Evolutionary conservation across 768 basidiomycete species (phyloP), one percentile per base, ranked within the genome.

Genomic region (Lyophyllum shimeji): DNA sequence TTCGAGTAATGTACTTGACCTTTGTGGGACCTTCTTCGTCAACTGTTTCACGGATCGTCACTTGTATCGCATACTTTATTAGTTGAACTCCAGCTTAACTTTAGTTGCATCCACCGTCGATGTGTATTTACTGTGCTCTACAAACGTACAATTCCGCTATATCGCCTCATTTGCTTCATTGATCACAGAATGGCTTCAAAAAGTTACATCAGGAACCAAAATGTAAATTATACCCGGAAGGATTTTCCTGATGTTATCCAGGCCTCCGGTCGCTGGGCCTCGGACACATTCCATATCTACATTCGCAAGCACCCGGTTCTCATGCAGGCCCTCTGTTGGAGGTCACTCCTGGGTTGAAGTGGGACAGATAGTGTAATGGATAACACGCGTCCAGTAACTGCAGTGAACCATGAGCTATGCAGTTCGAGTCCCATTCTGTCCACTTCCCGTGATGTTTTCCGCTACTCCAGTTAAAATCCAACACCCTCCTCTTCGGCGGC

Each of bases 1-100:
- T 1, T 62, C 61, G 43, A 65, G 61, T 24, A 71, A 56, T 45
- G 65, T 71, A 8, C 63, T 74, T 5, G 46, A 48, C 25, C 27
- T 48, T 11, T 48, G 46, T 31, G n/a, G 9, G 33, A 29, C 24
- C 8, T 48, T 48, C 33, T 48, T 27, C n/a, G 46, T 48, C 4
- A 48, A 48, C 25, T n/a, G n/a, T 48, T 48, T 31, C 18, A 48
- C 46, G 15, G 46, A 48, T 20, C 27, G 46, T n/a, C 46, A 48
- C 46, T 48, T 48, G 25, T 48, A 48, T n/a, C 46, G 46, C 25
- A 33, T 48, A 11, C 17, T 48, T 13, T 31, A 8, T 13, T 37
- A 37, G 34, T 37, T 17, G 34, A 37, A 37, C 34, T 37, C 34
- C 15, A 37, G 34, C 15, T 17, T 6, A 37, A 37, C 34, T 37